Conservation (phyloP, 106 monocot species). For the Dioscorea dumetorum region DNA sequence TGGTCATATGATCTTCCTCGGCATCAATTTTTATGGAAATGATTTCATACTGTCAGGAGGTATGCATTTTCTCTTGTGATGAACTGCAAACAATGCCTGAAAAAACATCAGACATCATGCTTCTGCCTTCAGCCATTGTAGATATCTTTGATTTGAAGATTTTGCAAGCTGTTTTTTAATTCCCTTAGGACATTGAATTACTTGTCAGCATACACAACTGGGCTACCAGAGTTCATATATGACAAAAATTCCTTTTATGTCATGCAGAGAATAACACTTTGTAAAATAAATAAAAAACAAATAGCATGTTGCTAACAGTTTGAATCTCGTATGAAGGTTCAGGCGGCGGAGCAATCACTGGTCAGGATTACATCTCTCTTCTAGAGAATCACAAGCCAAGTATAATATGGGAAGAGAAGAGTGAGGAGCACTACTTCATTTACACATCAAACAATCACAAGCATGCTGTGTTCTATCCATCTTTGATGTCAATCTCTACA, state of each 20-base stretch:
- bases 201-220: too few species aligned
- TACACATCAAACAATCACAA: slow-evolving; percentile 42
- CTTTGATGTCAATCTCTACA: slow-evolving; percentile 60
- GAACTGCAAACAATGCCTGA: too few species aligned
- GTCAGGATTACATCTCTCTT: slow-evolving; percentile 55
- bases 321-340: slow-evolving; percentile 15
- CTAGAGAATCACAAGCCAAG: slow-evolving; percentile 60
- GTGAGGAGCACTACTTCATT: slow-evolving; percentile 74
- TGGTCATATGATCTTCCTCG: slow-evolving; percentile 63
- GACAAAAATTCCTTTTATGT: too few species aligned
- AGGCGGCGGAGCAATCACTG: slow-evolving; percentile 65
- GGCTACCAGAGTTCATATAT: too few species aligned
- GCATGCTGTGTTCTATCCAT: slow-evolving; percentile 83
- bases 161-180: too few species aligned
- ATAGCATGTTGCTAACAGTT: too few species aligned
- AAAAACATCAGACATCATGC: too few species aligned
- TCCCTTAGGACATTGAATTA: too few species aligned
- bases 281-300: too few species aligned
- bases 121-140: too few species aligned
- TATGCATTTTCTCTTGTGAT: slow-evolving; percentile 11
- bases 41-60: slow-evolving; percentile 76
- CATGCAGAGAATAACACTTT: too few species aligned
- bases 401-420: slow-evolving; percentile 74
- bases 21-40: slow-evolving; percentile 96
- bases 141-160: too few species aligned